These are phyloP conservation scores for Anisogramma anomala DNA, from an alignment of 2,329 filamentous ascomycete species.

Conservation along the genomic window DNA sequence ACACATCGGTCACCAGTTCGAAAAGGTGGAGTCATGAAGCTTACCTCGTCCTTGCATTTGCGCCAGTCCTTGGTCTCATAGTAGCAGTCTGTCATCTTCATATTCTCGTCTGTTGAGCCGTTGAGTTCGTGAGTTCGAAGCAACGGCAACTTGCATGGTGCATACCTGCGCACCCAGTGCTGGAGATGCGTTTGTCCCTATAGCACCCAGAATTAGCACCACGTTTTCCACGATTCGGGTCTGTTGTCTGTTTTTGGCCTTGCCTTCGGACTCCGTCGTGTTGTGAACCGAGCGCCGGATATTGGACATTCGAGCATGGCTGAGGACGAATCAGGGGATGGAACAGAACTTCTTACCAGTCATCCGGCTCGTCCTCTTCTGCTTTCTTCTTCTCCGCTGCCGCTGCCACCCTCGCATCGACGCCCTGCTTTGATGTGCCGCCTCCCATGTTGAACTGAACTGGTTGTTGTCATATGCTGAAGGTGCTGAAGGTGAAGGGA, in stretches of 20 bases:
- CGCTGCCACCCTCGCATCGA: slow-evolving; percentile 24
- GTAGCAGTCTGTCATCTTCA: slow-evolving; percentile 88
- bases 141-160: too few species aligned
- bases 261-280: neutral
- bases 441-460: slow-evolving; percentile 13
- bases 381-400: slow-evolving; percentile 31
- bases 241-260: too few species aligned
- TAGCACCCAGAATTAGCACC: slow-evolving; percentile 1
- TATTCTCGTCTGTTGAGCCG: slow-evolving; percentile 59
- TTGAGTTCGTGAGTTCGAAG: too few species aligned
- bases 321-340: neutral
- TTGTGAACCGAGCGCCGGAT: neutral
- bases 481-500: slow-evolving; percentile 16
- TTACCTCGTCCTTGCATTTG: slow-evolving; percentile 75
- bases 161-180: slow-evolving; percentile 82
- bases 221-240: neutral
- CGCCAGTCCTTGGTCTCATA: slow-evolving; percentile 96
- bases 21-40: too few species aligned
- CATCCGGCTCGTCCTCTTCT: slow-evolving; percentile 82
- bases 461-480: slow-evolving; percentile 13
- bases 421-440: slow-evolving; percentile 45
- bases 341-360: slow-evolving; percentile 54
- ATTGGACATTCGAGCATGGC: neutral
- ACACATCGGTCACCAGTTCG: too few species aligned
- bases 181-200: slow-evolving; percentile 97